A percentile compares a stretch with the other conserved stretches of the same genome.
These are phyloP conservation scores for Blastobotrys capitulatus DNA, from an alignment of 1,139 yeast genomes.

Conservation along the genomic window DNA sequence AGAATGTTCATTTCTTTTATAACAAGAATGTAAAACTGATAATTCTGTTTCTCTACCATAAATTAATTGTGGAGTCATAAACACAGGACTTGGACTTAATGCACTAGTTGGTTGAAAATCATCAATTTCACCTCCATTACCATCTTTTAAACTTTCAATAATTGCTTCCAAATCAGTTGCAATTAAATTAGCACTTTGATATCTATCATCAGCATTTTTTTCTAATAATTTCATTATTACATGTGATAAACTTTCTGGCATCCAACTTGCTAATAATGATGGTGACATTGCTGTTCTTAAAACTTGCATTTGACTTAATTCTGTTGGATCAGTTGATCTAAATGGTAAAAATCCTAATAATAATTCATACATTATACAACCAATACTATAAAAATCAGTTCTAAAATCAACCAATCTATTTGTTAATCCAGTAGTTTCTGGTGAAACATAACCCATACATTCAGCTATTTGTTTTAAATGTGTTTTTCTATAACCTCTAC, in stretches of 20 bases:
- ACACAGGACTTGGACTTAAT: constrained; percentile 22
- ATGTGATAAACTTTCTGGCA: constrained; percentile 38
- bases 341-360: constrained; percentile 46
- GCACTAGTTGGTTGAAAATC: constrained; percentile 24
- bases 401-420: constrained; percentile 43
- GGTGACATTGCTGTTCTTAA: constrained; percentile 43
- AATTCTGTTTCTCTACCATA: constrained; percentile 39
- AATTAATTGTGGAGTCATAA: constrained; percentile 33
- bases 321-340: constrained; percentile 39
- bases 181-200: constrained; percentile 37
- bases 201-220: constrained; percentile 42
- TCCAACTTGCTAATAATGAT: constrained; percentile 35
- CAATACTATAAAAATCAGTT: constrained; percentile 49
- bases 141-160: constrained; percentile 19
- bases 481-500: constrained; percentile 29
- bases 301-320: constrained; percentile 42
- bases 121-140: constrained; percentile 17
- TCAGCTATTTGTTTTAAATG: constrained; percentile 34
- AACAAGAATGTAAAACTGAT: constrained; percentile 28
- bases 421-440: constrained; percentile 45
- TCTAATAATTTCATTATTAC: constrained; percentile 43
- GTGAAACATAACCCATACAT: constrained; percentile 47
- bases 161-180: constrained; percentile 38
- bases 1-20: constrained; percentile 26
- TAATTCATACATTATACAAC: constrained; percentile 47